These are phyloP conservation scores for Cornus kousa DNA, from an alignment of 148 eudicot genomes.

Conservation along the genomic window DNA sequence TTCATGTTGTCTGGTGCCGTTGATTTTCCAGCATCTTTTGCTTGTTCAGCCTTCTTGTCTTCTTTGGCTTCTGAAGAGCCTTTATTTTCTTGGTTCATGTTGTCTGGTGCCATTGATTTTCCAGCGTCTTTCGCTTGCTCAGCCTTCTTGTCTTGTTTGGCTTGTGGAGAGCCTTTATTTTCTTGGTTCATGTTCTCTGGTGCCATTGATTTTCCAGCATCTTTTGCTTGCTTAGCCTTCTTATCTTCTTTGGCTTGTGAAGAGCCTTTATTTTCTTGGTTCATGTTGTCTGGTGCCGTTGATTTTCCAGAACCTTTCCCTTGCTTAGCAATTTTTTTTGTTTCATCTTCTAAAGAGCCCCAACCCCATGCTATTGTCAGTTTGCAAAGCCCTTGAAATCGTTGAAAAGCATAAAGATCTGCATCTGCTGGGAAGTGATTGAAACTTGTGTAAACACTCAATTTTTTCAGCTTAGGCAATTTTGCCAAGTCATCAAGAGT, in stretches of 20 bases:
- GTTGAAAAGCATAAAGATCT: conserved; percentile 12
- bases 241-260: neutral
- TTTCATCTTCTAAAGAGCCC: conserved; percentile 6
- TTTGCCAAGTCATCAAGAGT: conserved; percentile 31
- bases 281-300: neutral
- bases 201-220: neutral
- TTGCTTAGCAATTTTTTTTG: neutral
- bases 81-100: too few species aligned
- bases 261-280: neutral
- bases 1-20: too few species aligned
- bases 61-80: too few species aligned
- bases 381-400: conserved; percentile 19
- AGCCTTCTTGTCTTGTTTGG: too few species aligned
- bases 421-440: conserved; percentile 10
- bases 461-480: conserved; percentile 27
- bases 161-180: too few species aligned
- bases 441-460: conserved; percentile 34
- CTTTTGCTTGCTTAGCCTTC: neutral
- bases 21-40: too few species aligned
- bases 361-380: conserved; percentile 36
- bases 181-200: neutral
- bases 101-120: neutral
- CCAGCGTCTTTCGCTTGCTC: neutral
- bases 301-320: neutral
- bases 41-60: too few species aligned